phyloP scores from a whole-genome alignment of 352 stramenopile genomes.

The Phytophthora citricola region DNA sequence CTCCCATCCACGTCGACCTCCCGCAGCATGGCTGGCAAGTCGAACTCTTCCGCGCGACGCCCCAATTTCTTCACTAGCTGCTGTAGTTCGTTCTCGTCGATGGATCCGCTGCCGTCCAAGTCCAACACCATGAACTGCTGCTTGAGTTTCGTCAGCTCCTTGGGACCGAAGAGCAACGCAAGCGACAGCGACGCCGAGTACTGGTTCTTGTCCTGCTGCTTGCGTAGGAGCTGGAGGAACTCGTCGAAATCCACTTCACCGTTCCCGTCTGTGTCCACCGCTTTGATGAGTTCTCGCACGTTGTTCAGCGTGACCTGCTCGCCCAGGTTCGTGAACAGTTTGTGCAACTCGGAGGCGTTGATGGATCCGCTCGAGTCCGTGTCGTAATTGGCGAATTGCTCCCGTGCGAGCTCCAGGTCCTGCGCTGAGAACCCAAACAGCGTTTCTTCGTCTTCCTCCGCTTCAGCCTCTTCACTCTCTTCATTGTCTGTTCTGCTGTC shows the following conservation, averaged over 20 bases:
- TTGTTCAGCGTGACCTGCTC: constrained; percentile 68
- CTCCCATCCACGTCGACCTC: constrained; percentile 76
- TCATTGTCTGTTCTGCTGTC: constrained; percentile 20
- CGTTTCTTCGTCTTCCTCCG: constrained; percentile 23
- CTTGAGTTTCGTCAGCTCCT: constrained; percentile 74
- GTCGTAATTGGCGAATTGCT: constrained; percentile 73
- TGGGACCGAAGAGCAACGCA: constrained; percentile 64
- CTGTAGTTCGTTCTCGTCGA: constrained; percentile 73
- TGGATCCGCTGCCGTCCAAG: constrained; percentile 66
- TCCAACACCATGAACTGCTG: constrained; percentile 75
- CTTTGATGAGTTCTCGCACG: constrained; percentile 61
- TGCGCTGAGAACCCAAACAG: constrained; percentile 48
- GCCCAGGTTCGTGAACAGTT: constrained; percentile 62
- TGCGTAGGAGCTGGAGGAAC: constrained; percentile 64
- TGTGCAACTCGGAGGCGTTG: constrained; percentile 60
- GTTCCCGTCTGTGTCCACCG: constrained; percentile 65
- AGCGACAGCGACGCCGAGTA: constrained; percentile 72
- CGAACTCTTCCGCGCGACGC: constrained; percentile 46
- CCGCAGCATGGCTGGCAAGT: constrained; percentile 63
- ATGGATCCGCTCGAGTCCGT: constrained; percentile 70
- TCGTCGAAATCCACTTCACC: constrained; percentile 76
- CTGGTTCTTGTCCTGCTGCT: constrained; percentile 68
- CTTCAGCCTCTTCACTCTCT: constrained; percentile 4
- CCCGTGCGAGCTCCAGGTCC: constrained; percentile 48
- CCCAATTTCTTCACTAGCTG: constrained; percentile 69